A percentile compares a stretch with the other conserved stretches of the same genome.
Evolutionary conservation across 129 eudicot species (phyloP).

Genomic region (Artemisia annua): DNA sequence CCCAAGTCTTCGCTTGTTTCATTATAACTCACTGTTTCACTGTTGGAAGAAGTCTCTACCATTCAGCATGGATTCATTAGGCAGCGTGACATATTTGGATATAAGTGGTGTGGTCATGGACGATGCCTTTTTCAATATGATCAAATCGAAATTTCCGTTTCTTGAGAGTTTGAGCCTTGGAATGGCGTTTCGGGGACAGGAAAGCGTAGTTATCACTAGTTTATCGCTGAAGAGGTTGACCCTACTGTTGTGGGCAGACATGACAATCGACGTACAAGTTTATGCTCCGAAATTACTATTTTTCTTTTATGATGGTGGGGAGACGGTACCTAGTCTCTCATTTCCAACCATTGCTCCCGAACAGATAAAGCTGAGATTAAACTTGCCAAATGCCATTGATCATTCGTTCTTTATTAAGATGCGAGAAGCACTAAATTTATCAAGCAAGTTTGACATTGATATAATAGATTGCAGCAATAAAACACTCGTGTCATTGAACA

Average conservation of each 20-base stretch:
- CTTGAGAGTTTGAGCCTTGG: too few species aligned
- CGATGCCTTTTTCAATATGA: background rate
- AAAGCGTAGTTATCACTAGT: background rate
- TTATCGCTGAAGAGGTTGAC: background rate
- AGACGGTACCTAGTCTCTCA: constrained; percentile 3
- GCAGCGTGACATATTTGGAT: background rate
- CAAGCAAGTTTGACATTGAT: background rate
- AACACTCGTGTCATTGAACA: background rate
- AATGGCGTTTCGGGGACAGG: too few species aligned
- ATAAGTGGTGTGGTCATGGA: background rate
- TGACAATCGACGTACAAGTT: background rate
- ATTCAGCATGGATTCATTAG: background rate
- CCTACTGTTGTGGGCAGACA: background rate
- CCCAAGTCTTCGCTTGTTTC: too few species aligned
- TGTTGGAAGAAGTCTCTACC: too few species aligned
- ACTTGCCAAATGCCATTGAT: background rate
- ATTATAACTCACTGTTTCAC: too few species aligned
- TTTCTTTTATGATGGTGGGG: background rate
- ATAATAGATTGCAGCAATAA: background rate
- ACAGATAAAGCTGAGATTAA: background rate
- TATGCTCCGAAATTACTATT: background rate
- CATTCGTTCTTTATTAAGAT: background rate
- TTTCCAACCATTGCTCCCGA: background rate
- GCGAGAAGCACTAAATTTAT: background rate
- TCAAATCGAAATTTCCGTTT: background rate